Base-by-base conservation (phyloP, 2,329 filamentous ascomycete genomes). In the Aureobasidium zeae region DNA sequence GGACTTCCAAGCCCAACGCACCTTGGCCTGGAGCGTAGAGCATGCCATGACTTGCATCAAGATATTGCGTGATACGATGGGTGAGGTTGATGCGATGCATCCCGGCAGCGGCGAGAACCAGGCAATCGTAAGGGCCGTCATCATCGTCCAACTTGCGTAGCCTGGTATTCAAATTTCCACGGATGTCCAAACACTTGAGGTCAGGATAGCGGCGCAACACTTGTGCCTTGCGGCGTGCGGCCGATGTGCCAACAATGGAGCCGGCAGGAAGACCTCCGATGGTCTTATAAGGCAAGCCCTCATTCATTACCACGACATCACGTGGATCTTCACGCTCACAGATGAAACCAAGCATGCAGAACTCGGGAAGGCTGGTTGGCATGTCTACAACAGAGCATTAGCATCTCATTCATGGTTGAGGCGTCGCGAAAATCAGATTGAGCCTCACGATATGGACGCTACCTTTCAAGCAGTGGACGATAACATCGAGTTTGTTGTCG, bases 11-110 rank as follows among this genome's bases (percentile, higher is more conserved):
- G 2, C 76, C 86, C 41, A 95, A 70, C 1, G 86, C 87, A 32
- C 88, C 88, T 64, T 95, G 88, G 1, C 89, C 88, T 9, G 95
- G 88, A 5, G 89, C 88, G 63, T 94, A 74, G 57, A 94, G 67
- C 67, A 93, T 80, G 22, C 83, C 83, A 28, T 78, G 78, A 33
- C 70, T 73, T 21, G 76, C 72, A 26, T 74, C 81, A 47, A 95
- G 70, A 56, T 79, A 87, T 63, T 88, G 79, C 28, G 78, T 76
- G 58, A 95, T 93, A 51, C 86, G 75, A 44, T 70, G 70, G 5
- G 71, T 74, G 41, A 83, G 69, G 20, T 74, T 76, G 65, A 93
- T 73, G 48, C 88, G 75, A 61, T 85, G 69, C 44, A 95, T 66
- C 1, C 88, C 88, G 1, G 88, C 87, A 1, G 86, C 86, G 0